Percentiles rank a stretch among this genome's conserved stretches.
phyloP scores from a whole-genome alignment of 1,284 basidiomycete species.

The Cystobasidiaceae sp. region DNA sequence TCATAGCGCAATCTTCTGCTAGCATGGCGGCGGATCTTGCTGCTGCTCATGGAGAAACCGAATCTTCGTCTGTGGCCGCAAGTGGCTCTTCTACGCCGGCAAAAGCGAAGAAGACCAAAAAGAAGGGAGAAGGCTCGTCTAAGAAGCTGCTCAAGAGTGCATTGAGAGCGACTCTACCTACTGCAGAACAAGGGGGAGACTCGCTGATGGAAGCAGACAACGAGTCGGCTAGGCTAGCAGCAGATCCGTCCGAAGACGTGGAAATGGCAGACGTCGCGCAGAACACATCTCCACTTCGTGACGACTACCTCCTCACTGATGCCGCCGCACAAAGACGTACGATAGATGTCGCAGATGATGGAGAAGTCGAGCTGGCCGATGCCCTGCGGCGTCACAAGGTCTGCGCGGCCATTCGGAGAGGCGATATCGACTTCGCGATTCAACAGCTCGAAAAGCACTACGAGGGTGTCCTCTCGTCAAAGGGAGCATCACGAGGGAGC shows the following conservation, averaged over 20 bases:
- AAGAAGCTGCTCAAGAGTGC: conserved; percentile 23
- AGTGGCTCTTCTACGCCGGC: conserved; percentile 1
- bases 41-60: not conserved
- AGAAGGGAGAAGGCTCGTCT: not conserved
- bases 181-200: not conserved
- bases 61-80: not conserved
- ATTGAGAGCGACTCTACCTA: not conserved
- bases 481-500: no score
- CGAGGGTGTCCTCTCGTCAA: conserved; percentile 61
- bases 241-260: not conserved
- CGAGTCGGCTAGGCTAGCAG: not conserved
- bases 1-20: conserved; percentile 1
- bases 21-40: not conserved
- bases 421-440: conserved; percentile 68
- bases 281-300: not conserved
- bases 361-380: conserved; percentile 15
- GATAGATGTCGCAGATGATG: conserved; percentile 6
- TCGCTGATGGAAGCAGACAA: not conserved
- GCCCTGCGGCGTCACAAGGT: conserved; percentile 56
- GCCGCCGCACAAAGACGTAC: not conserved
- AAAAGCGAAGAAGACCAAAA: conserved; percentile 7
- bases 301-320: conserved; percentile 5
- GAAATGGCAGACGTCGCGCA: conserved; percentile 4
- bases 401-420: conserved; percentile 60
- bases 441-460: conserved; percentile 55